Base-by-base conservation (phyloP, 257 asterid species). In the Scutellaria baicalensis region DNA sequence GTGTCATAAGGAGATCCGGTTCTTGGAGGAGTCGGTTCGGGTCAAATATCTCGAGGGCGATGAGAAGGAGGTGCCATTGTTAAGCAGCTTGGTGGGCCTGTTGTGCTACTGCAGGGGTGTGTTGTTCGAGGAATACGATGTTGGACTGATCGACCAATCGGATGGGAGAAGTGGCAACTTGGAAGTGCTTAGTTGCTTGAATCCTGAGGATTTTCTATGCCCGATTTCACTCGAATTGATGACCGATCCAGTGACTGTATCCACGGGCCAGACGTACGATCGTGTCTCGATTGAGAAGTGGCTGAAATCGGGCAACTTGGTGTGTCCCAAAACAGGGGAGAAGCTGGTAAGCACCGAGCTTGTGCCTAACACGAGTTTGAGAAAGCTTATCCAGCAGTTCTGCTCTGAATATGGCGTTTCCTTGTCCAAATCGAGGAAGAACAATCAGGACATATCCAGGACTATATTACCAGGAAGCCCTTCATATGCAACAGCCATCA, bases 241-340 rank as follows among this genome's bases (percentile, higher is more conserved):
- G 96, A 90, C 88, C 8, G 95, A 90, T 75, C 95, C 97, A 0
- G 97, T 90, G 1, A 88, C 91, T 0, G 81, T 88, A 6, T 71
- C 91, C 1, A 85, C 96, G 0, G 96, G 96, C 3, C 96, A 90
- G 68, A 90, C 97, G 0, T 90, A 90, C 20, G 95, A 90, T 23
- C 88, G 93, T 11, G 78, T 64, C 74, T 90, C 97, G 4, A 90
- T 90, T 18, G 72, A 81, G 21, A 90, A 84, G 84, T 90, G 97
- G 97, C 80, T 90, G 59, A 83, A 65, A 45, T 82, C 93, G 0
- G 97, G 95, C 9, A 83, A 83, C 60, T 77, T 81, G 54, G 59
- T 81, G 18, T 90, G 97, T 47, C 97, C 97, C 14, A 86, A 88
- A 65, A 88, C 96, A 2, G 93, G 95, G 39, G 89, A 76, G 79